phyloP scores from a whole-genome alignment of 106 monocot species.

The Dendrobium catenatum region DNA sequence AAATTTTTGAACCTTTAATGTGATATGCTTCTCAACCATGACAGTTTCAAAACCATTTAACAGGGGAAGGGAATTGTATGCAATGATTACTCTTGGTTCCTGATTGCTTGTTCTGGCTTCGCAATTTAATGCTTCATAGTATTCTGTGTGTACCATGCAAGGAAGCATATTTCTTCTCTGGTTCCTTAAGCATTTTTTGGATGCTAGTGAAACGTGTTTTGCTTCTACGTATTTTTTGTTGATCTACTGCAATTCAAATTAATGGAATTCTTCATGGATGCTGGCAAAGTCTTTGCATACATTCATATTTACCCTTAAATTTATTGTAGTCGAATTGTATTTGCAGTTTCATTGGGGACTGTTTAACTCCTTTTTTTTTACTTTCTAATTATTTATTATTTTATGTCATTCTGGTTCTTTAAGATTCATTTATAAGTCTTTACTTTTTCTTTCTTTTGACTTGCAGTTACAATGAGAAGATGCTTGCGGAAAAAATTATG shows the following conservation, averaged over 20 bases:
- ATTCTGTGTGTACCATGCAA: not conserved
- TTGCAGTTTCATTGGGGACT: not conserved
- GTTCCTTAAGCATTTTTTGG: not conserved
- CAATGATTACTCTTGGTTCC: not conserved
- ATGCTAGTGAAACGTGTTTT: too few relatives aligned
- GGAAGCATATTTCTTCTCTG: not conserved
- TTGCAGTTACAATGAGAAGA: slow-evolving; percentile 67
- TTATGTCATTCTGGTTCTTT: not conserved
- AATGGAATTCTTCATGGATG: too few relatives aligned
- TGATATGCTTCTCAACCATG: not conserved
- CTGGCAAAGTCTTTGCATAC: too few relatives aligned
- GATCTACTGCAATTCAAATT: not conserved
- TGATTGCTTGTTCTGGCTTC: not conserved
- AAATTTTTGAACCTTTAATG: not conserved
- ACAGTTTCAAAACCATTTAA: not conserved
- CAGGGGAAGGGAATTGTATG: not conserved
- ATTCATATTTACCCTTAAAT: not conserved
- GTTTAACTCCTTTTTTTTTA: not conserved
- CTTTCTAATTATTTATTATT: not conserved
- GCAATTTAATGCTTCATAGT: not conserved
- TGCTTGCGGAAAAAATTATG: slow-evolving; percentile 56
- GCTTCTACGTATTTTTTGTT: not conserved
- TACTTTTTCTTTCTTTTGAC: slow-evolving; percentile 4
- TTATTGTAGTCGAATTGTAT: too few relatives aligned
- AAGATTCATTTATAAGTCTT: not conserved